Evolutionary conservation across 2,329 filamentous ascomycete species (phyloP).

Genomic region (Pseudogymnoascus sp.): DNA sequence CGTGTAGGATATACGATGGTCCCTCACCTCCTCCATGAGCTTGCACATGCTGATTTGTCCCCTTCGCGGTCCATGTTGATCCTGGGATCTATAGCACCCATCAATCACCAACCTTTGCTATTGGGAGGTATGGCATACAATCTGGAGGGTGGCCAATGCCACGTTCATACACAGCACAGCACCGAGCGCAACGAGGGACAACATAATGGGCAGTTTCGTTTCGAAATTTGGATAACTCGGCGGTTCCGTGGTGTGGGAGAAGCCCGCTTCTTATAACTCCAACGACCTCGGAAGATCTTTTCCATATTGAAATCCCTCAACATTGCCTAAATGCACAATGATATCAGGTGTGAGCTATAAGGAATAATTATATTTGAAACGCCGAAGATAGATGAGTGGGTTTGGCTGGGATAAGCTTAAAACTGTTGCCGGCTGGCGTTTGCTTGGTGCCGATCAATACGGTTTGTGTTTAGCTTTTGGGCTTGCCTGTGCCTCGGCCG

Average conservation of each 20-base stretch:
- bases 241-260: neutral
- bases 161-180: slow-evolving; percentile 5
- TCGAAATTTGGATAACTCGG: neutral
- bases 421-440: neutral
- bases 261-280: neutral
- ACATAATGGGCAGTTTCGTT: neutral
- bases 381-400: neutral
- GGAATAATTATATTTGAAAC: slow-evolving; percentile 6
- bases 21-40: slow-evolving; percentile 57
- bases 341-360: slow-evolving; percentile 3
- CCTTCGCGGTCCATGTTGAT: slow-evolving; percentile 25
- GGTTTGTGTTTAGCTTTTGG: neutral
- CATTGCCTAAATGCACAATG: neutral
- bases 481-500: neutral
- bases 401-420: slow-evolving; percentile 4
- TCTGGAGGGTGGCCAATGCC: slow-evolving; percentile 11
- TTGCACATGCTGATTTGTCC: slow-evolving; percentile 49
- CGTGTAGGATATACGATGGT: slow-evolving; percentile 29
- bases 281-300: neutral
- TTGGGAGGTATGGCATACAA: neutral
- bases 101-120: neutral
- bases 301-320: neutral
- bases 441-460: neutral
- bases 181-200: neutral
- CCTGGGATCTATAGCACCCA: slow-evolving; percentile 20